phyloP scores from a whole-genome alignment of 768 basidiomycete genomes.

The Boletus speciosus region DNA sequence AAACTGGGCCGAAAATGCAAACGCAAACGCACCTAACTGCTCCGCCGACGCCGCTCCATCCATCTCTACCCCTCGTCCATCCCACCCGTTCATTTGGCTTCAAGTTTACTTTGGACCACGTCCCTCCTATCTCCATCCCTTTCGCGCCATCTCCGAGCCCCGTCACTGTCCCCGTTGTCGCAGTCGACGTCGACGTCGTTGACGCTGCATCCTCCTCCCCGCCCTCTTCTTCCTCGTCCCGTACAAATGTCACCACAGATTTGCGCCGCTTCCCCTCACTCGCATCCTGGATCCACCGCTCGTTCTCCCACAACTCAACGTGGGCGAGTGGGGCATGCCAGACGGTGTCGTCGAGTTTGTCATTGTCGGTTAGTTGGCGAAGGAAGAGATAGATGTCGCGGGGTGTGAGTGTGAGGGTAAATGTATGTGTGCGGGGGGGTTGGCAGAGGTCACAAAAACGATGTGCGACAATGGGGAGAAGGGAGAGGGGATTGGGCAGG shows the following conservation, averaged over 20 bases:
- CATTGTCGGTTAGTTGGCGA: conserved; percentile 54
- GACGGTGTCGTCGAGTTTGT: conserved; percentile 56
- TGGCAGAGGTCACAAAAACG: background rate
- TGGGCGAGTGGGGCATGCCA: conserved; percentile 64
- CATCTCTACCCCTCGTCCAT: conserved; percentile 17
- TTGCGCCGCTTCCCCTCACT: conserved; percentile 4
- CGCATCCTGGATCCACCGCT: conserved; percentile 46
- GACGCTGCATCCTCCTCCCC: conserved; percentile 4
- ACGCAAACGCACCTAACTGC: background rate
- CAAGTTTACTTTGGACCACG: conserved; percentile 15
- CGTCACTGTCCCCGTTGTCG: background rate
- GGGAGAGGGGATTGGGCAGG: background rate
- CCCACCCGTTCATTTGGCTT: conserved; percentile 4
- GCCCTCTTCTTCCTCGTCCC: conserved; percentile 12
- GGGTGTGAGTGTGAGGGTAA: conserved; percentile 14
- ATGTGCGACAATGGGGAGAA: background rate
- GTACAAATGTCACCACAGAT: background rate
- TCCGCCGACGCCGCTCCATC: conserved; percentile 13
- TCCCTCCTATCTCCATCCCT: background rate
- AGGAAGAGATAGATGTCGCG: conserved; percentile 31
- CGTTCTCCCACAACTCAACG: conserved; percentile 82
- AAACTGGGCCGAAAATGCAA: background rate
- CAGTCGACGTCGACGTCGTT: conserved; percentile 5
- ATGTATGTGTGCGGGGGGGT: background rate
- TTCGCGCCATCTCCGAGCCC: background rate